Percentiles rank a stretch among this genome's conserved stretches.
Evolutionary conservation across 306 rosid species (phyloP).

Genomic region (Ziziphus jujuba): DNA sequence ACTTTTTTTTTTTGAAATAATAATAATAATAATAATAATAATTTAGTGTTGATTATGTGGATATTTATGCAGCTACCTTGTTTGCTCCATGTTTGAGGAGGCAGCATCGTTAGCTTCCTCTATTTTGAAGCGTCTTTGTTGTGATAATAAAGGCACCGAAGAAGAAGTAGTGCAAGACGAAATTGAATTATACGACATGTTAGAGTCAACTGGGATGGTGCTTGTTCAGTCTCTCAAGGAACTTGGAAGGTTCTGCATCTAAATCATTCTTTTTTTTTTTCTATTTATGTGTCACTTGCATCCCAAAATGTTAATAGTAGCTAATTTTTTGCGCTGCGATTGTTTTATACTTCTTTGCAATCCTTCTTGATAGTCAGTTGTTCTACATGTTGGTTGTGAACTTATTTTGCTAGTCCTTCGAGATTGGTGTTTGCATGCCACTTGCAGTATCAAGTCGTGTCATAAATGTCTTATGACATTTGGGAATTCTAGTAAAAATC

Average conservation of each 20-base stretch:
- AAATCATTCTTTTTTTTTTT: neutral
- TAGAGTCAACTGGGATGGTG: constrained; percentile 75
- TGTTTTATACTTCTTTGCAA: neutral
- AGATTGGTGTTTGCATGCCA: too few species aligned
- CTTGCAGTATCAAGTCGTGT: neutral
- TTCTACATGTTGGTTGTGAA: neutral
- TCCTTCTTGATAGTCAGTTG: neutral
- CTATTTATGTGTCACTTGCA: neutral
- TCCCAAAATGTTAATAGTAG: neutral
- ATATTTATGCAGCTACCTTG: constrained; percentile 61
- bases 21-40: too few species aligned
- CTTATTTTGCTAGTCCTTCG: neutral
- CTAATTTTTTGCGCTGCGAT: neutral
- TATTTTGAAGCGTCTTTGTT: constrained; percentile 43
- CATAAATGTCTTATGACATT: neutral
- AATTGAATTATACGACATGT: constrained; percentile 43
- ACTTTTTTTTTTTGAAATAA: too few species aligned
- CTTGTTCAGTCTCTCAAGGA: constrained; percentile 62
- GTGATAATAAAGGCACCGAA: neutral
- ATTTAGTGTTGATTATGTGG: neutral
- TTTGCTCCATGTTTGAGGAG: constrained; percentile 66
- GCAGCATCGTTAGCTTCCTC: constrained; percentile 66
- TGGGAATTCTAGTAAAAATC: neutral
- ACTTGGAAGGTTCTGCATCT: constrained; percentile 48
- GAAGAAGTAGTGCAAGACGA: constrained; percentile 1